Conservation (phyloP, 306 rosid genomes). For the Glycyrrhiza uralensis region DNA sequence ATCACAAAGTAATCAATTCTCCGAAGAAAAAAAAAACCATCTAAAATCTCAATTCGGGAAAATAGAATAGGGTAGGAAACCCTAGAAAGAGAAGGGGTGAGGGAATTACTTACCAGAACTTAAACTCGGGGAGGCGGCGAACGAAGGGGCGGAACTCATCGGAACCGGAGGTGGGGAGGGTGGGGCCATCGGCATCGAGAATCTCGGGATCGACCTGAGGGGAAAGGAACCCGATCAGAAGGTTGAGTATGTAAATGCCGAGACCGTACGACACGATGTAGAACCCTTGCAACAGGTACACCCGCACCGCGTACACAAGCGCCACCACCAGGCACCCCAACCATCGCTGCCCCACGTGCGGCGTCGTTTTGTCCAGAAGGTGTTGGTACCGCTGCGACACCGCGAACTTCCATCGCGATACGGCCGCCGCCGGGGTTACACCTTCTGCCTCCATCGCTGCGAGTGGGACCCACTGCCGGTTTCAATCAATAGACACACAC, state of each 20-base stretch:
- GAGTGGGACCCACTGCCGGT: slow-evolving; percentile 12
- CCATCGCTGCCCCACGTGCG: slow-evolving; percentile 71
- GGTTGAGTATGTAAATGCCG: slow-evolving; percentile 89
- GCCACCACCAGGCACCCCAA: slow-evolving; percentile 47
- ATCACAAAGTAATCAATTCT: not conserved
- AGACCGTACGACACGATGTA: slow-evolving; percentile 85
- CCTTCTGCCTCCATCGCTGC: slow-evolving; percentile 50
- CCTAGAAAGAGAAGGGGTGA: slow-evolving; percentile 1
- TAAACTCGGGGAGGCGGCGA: slow-evolving; percentile 94
- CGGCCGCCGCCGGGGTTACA: slow-evolving; percentile 40
- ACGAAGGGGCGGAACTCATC: slow-evolving; percentile 96
- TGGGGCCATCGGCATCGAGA: slow-evolving; percentile 64
- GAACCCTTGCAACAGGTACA: slow-evolving; percentile 77
- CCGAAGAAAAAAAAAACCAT: not conserved
- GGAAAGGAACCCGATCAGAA: slow-evolving; percentile 81
- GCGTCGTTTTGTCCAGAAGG: slow-evolving; percentile 72
- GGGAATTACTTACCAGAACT: slow-evolving; percentile 66
- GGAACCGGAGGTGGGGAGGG: slow-evolving; percentile 72
- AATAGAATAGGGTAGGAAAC: not conserved
- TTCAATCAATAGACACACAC: not conserved
- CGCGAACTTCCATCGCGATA: slow-evolving; percentile 58
- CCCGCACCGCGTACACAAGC: slow-evolving; percentile 63
- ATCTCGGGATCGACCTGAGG: slow-evolving; percentile 97
- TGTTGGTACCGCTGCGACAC: slow-evolving; percentile 65
- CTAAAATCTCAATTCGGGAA: not conserved